A percentile compares a stretch with the other conserved stretches of the same genome.
Conservation (phyloP, 192 early-diverging fungal genomes). For the Pecoramyces ruminantium region DNA sequence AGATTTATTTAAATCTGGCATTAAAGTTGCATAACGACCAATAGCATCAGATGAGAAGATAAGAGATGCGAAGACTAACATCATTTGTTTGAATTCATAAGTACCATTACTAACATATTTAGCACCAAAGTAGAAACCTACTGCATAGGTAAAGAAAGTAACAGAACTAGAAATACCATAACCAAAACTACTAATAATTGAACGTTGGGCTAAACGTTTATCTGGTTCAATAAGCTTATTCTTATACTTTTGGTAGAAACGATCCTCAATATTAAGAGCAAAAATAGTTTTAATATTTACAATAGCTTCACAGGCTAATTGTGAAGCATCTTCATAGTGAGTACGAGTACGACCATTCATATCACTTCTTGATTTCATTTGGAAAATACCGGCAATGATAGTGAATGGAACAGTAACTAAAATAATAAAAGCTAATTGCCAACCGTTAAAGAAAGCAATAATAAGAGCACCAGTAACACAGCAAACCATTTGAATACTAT, state of each 20-base stretch:
- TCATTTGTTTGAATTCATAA: conserved; percentile 15
- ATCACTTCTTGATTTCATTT: conserved; percentile 14
- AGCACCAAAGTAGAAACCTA: conserved; percentile 58
- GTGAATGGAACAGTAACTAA: conserved; percentile 42
- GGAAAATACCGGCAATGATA: conserved; percentile 23
- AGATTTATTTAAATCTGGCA: conserved; percentile 61
- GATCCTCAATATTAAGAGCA: conserved; percentile 37
- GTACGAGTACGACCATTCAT: not conserved
- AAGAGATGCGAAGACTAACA: conserved; percentile 12
- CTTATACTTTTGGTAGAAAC: conserved; percentile 30
- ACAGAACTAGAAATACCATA: conserved; percentile 56
- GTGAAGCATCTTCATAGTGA: conserved; percentile 52
- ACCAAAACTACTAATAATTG: conserved; percentile 46
- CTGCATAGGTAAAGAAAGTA: conserved; percentile 54
- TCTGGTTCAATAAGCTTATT: conserved; percentile 50
- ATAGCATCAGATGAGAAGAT: conserved; percentile 50
- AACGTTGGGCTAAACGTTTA: conserved; percentile 38
- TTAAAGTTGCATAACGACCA: conserved; percentile 46
- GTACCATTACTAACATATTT: conserved; percentile 5
- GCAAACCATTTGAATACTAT: conserved; percentile 18
- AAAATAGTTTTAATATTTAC: conserved; percentile 73
- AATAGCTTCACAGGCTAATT: conserved; percentile 73
- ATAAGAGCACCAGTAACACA: conserved; percentile 22
- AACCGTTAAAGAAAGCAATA: conserved; percentile 56
- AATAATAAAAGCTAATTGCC: conserved; percentile 71